A percentile compares a stretch with the other conserved stretches of the same genome.
These are phyloP conservation scores for Metschnikowia reukaufii DNA, from an alignment of 805 yeast species.

Conservation along the genomic window DNA sequence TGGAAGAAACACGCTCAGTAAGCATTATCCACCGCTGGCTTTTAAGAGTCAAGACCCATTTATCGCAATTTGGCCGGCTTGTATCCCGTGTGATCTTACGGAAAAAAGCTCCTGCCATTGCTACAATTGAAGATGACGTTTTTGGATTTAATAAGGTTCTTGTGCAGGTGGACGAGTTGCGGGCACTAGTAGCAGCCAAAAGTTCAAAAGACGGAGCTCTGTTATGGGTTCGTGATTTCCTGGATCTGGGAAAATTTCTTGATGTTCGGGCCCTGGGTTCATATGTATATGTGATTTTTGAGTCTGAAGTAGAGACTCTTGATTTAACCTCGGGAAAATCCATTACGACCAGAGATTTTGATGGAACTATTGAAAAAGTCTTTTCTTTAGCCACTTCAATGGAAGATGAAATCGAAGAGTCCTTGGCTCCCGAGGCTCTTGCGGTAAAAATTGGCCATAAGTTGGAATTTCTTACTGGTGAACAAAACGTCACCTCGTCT, in stretches of 20 bases:
- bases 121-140: conserved; percentile 18
- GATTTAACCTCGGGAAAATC: conserved; percentile 17
- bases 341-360: neutral
- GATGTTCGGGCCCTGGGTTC: conserved; percentile 9
- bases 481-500: conserved; percentile 3
- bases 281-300: conserved; percentile 14
- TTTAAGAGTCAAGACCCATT: conserved; percentile 32
- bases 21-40: conserved; percentile 29
- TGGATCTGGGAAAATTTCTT: neutral
- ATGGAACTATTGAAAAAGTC: conserved; percentile 7
- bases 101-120: conserved; percentile 2
- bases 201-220: conserved; percentile 12
- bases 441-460: conserved; percentile 13
- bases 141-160: conserved; percentile 37
- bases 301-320: conserved; percentile 11
- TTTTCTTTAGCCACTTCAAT: neutral
- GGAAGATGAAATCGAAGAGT: neutral
- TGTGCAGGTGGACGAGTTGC: conserved; percentile 26
- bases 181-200: conserved; percentile 13
- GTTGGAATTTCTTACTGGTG: conserved; percentile 5
- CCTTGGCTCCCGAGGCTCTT: conserved; percentile 1
- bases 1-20: conserved; percentile 28
- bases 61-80: conserved; percentile 33
- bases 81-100: conserved; percentile 6
- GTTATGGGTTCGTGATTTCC: conserved; percentile 10